Conservation (phyloP, 768 basidiomycete genomes). For the Pleurotus sapidus region DNA sequence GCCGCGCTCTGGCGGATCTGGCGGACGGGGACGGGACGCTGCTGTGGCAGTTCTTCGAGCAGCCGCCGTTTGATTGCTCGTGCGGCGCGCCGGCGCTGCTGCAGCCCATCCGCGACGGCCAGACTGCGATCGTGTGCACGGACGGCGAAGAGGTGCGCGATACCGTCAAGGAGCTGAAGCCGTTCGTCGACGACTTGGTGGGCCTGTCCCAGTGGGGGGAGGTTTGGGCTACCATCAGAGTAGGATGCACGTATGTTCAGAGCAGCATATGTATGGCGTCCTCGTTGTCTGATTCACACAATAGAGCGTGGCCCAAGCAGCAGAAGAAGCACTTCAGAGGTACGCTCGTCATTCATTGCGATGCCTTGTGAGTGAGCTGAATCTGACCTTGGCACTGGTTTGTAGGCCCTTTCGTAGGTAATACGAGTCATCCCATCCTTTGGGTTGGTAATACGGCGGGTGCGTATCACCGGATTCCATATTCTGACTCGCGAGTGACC, state of each 20-base stretch:
- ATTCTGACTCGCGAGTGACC: background rate
- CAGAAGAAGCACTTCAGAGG: slow-evolving; percentile 20
- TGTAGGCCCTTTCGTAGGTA: slow-evolving; percentile 30
- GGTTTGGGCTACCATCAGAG: slow-evolving; percentile 11
- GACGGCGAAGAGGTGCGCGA: slow-evolving; percentile 18
- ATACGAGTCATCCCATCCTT: slow-evolving; percentile 36
- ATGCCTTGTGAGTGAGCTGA: background rate
- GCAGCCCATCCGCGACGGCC: background rate
- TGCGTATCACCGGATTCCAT: slow-evolving; percentile 6
- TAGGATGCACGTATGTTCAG: slow-evolving; percentile 18
- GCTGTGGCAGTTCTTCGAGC: slow-evolving; percentile 10
- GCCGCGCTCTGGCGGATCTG: slow-evolving; percentile 19
- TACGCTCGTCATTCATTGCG: background rate
- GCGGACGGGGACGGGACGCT: slow-evolving; percentile 20
- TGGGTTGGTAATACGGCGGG: slow-evolving; percentile 39
- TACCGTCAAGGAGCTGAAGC: slow-evolving; percentile 11
- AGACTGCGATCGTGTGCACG: slow-evolving; percentile 14
- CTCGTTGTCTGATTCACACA: too few relatives aligned
- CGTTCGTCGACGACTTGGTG: slow-evolving; percentile 11
- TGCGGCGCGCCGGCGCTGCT: background rate
- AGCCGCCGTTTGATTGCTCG: slow-evolving; percentile 2
- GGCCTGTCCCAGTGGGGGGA: slow-evolving; percentile 18
- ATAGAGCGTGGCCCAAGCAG: slow-evolving; percentile 26
- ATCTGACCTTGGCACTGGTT: background rate
- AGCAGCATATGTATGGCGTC: too few relatives aligned